Evolutionary conservation across 805 yeast genomes (phyloP), one percentile per base, ranked within the genome.

Genomic region (Zygosaccharomyces bisporus): DNA sequence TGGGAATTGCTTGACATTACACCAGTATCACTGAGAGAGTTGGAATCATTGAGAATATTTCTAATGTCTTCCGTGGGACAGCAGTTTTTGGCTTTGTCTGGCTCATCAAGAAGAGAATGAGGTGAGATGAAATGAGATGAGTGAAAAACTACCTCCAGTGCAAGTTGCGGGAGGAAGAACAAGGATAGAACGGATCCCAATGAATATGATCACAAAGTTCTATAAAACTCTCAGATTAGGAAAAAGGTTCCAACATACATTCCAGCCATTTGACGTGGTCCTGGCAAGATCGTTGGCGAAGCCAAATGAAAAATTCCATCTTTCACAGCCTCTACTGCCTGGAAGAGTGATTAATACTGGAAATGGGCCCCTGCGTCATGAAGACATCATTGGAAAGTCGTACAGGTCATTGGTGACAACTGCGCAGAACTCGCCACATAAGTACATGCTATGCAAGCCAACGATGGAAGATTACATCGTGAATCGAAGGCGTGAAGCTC

Each of bases 381-480:
- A 64, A 6, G 67, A 63, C 16, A 57, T 75, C 12, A 54, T 75
- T 9, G 75, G 72, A 1, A 37, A 61, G 4, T 48, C 54, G n/a
- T 67, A 74, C 3, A 56, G 74, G 32, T 54, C 62, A 1, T 51
- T 66, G 13, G 60, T 67, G 10, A 52, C 60, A 4, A 58, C 64
- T 2, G 47, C 49, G 25, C 56, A 47, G 14, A 25, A 16, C 6
- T 37, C 32, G 16, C 16, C 31, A 3, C 51, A 60, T 40, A 57
- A 66, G 35, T 72, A 64, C 47, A 60, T 69, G 6, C 60, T 65
- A 6, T 60, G 68, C 1, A 56, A 58, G 6, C 75, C 77, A 2
- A 65, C 75, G 0, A 56, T 73, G n/a, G 79, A 74, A 39, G 78
- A 75, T 43, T 76, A 70, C 49, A 60, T 76, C 24, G 66, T 60